These are phyloP conservation scores for Lathyrus sativus DNA, from an alignment of 306 rosid species.

Conservation along the genomic window DNA sequence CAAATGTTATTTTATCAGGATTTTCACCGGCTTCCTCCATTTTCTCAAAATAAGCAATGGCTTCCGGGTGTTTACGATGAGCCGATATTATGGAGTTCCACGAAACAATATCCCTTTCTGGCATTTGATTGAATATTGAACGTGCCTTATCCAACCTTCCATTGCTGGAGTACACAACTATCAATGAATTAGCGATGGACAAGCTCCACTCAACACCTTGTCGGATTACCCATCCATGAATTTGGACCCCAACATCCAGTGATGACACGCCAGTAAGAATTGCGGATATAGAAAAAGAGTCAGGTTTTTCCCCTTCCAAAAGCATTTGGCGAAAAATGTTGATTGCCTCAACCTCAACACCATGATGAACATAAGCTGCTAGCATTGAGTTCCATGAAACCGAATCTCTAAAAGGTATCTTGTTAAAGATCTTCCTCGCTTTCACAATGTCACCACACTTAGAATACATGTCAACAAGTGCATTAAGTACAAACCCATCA, in stretches of 20 bases:
- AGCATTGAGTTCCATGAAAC: slow-evolving; percentile 94
- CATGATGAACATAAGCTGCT: slow-evolving; percentile 66
- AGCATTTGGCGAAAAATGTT: slow-evolving; percentile 58
- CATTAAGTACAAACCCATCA: slow-evolving; percentile 77
- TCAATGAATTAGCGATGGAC: slow-evolving; percentile 73
- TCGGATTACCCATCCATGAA: slow-evolving; percentile 82
- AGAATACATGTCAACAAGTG: slow-evolving; percentile 83
- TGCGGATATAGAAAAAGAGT: slow-evolving; percentile 61
- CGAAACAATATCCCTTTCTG: slow-evolving; percentile 72
- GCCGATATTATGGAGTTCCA: slow-evolving; percentile 91
- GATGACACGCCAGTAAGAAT: slow-evolving; percentile 52
- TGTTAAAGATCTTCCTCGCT: slow-evolving; percentile 66
- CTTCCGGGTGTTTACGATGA: slow-evolving; percentile 55
- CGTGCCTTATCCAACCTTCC: slow-evolving; percentile 56
- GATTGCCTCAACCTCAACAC: slow-evolving; percentile 60
- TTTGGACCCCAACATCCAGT: slow-evolving; percentile 50
- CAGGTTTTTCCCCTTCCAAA: slow-evolving; percentile 59
- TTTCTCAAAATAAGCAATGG: slow-evolving; percentile 58
- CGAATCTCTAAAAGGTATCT: slow-evolving; percentile 55
- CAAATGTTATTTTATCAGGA: slow-evolving; percentile 79
- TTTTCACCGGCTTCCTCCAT: slow-evolving; percentile 58
- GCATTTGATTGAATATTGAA: slow-evolving; percentile 67
- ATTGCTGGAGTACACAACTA: slow-evolving; percentile 60
- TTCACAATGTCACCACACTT: slow-evolving; percentile 89
- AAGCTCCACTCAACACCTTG: slow-evolving; percentile 62